Conservation (phyloP, 228 moss, liverwort and hornwort species). For the Sphagnum fallax region DNA sequence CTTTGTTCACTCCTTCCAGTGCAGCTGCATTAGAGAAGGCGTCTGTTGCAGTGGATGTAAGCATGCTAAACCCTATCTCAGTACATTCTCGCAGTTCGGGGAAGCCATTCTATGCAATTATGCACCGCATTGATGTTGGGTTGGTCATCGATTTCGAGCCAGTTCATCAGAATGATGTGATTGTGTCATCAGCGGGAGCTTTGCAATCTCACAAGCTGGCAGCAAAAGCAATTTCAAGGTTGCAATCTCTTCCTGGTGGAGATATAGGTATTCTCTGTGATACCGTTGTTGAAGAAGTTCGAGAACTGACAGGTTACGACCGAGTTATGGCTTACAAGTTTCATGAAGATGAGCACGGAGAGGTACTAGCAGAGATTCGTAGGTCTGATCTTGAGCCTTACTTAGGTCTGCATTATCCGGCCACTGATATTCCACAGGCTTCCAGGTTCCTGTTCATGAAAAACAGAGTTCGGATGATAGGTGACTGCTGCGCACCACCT, state of each 20-base stretch:
- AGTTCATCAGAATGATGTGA: slow-evolving; percentile 24
- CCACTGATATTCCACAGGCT: slow-evolving; percentile 56
- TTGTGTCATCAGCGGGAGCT: slow-evolving; percentile 27
- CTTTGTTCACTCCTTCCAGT: slow-evolving; percentile 35
- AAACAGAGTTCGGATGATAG: slow-evolving; percentile 87
- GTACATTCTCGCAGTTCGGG: slow-evolving; percentile 36
- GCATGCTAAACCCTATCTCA: slow-evolving; percentile 39
- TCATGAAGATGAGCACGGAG: slow-evolving; percentile 60
- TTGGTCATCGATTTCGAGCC: slow-evolving; percentile 45
- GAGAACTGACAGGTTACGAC: slow-evolving; percentile 55
- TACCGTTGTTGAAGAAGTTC: slow-evolving; percentile 55
- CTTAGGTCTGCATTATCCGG: slow-evolving; percentile 48
- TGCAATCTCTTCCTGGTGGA: slow-evolving; percentile 40
- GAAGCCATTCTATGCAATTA: slow-evolving; percentile 39
- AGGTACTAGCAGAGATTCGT: slow-evolving; percentile 48
- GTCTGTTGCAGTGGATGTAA: slow-evolving; percentile 16
- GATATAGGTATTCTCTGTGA: slow-evolving; percentile 46
- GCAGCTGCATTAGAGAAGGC: slow-evolving; percentile 35
- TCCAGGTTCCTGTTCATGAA: slow-evolving; percentile 75
- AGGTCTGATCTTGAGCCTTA: slow-evolving; percentile 43
- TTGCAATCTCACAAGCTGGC: slow-evolving; percentile 44
- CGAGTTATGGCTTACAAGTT: slow-evolving; percentile 62
- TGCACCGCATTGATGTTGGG: slow-evolving; percentile 44
- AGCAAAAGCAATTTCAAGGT: slow-evolving; percentile 32
- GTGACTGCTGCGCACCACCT: slow-evolving; percentile 73